Evolutionary conservation across 2,329 filamentous ascomycete genomes (phyloP).

Genomic region (Apiospora phragmitis): DNA sequence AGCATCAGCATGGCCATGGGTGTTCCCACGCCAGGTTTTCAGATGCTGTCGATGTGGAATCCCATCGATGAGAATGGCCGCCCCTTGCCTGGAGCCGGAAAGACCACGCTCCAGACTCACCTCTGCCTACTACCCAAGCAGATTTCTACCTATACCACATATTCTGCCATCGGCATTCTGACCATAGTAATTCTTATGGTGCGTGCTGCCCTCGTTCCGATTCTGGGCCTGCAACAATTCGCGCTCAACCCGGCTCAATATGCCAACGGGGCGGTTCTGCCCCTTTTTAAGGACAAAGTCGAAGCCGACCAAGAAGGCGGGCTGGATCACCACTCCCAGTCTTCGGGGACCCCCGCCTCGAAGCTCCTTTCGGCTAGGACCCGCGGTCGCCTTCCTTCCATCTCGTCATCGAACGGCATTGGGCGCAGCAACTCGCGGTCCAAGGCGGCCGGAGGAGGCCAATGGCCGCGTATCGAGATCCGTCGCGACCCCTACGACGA

Average conservation of each 20-base stretch:
- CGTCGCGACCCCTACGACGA: conserved; percentile 45
- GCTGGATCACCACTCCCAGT: conserved; percentile 24
- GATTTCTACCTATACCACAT: conserved; percentile 78
- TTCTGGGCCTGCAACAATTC: conserved; percentile 54
- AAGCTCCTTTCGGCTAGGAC: conserved; percentile 33
- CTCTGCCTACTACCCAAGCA: conserved; percentile 91
- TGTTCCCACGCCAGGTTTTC: conserved; percentile 81
- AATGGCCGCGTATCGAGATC: conserved; percentile 52
- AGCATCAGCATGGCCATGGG: conserved; percentile 97
- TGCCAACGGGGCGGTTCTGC: conserved; percentile 35
- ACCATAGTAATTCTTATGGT: conserved; percentile 50
- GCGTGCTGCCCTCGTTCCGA: conserved; percentile 58
- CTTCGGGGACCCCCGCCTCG: conserved; percentile 37
- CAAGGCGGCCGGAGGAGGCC: conserved; percentile 16
- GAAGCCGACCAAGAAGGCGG: conserved; percentile 40
- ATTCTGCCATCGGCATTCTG: conserved; percentile 63
- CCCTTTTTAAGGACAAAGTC: conserved; percentile 55
- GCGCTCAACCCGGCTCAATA: conserved; percentile 39
- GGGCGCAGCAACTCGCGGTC: conserved; percentile 23
- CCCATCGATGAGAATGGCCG: conserved; percentile 67
- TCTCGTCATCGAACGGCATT: conserved; percentile 20
- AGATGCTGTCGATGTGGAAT: conserved; percentile 90
- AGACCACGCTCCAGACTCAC: conserved; percentile 77
- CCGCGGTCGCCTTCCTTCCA: conserved; percentile 27
- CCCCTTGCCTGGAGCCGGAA: conserved; percentile 43